These are phyloP conservation scores for Phytophthora meadii DNA, from an alignment of 352 stramenopile genomes.

Conservation along the genomic window DNA sequence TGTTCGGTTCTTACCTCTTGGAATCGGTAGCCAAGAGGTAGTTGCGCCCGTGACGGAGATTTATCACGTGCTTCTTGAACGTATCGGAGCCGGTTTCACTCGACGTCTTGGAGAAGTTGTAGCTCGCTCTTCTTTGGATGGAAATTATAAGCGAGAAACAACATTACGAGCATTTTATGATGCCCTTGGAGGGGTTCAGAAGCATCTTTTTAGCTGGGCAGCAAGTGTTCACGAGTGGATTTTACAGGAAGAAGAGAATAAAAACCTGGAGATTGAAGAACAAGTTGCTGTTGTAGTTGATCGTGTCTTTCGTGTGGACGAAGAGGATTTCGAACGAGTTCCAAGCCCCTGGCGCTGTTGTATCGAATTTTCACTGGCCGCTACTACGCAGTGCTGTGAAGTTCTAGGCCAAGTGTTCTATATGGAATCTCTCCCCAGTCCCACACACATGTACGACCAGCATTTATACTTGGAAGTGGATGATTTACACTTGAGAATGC, in stretches of 20 bases:
- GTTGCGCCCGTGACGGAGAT: constrained; percentile 25
- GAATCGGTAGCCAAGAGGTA: not conserved
- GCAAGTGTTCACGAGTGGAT: constrained; percentile 31
- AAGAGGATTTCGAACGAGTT: constrained; percentile 27
- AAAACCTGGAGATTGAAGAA: constrained; percentile 9
- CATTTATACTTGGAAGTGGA: not conserved
- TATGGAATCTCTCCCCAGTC: constrained; percentile 36
- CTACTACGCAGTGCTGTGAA: constrained; percentile 42
- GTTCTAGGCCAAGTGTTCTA: constrained; percentile 38
- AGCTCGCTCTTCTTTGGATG: not conserved
- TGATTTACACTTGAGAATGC: constrained; percentile 9
- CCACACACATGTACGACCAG: constrained; percentile 26
- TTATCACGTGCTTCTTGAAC: constrained; percentile 29
- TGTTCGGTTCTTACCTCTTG: constrained; percentile 20
- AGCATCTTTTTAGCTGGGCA: constrained; percentile 78
- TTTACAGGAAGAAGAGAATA: not conserved
- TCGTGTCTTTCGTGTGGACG: constrained; percentile 45
- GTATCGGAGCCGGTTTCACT: constrained; percentile 25
- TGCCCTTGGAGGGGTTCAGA: constrained; percentile 53
- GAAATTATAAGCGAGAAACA: not conserved
- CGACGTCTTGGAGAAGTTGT: constrained; percentile 15
- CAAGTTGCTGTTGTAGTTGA: constrained; percentile 40
- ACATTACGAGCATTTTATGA: constrained; percentile 27
- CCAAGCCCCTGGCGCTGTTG: constrained; percentile 55
- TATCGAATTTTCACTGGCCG: constrained; percentile 47